These are phyloP conservation scores for Mycocalia duriaeana DNA, from an alignment of 1,284 basidiomycete genomes.

Conservation along the genomic window DNA sequence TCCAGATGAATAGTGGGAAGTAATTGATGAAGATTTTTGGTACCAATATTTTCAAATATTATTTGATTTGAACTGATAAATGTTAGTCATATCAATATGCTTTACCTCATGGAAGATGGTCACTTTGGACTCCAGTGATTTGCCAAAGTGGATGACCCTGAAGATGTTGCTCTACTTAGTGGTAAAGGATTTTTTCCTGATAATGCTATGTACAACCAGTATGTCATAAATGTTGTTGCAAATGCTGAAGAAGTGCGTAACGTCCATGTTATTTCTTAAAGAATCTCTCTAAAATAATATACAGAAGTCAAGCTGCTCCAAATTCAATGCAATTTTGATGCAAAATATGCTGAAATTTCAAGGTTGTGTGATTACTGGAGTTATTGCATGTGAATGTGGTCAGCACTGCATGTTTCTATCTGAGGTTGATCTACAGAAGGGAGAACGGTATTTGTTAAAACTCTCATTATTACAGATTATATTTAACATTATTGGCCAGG, in stretches of 20 bases:
- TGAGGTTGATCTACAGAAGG: background rate
- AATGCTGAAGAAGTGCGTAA: background rate
- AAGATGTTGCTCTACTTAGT: background rate
- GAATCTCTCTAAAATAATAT: background rate
- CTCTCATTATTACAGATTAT: background rate
- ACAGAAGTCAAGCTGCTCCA: background rate
- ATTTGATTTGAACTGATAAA: background rate
- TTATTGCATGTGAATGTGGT: background rate
- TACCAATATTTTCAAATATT: background rate
- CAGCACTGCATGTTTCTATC: background rate
- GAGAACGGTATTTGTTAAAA: background rate
- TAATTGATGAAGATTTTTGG: background rate
- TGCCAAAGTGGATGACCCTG: background rate
- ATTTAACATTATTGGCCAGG: background rate
- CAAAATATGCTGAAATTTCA: background rate
- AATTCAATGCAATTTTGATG: background rate
- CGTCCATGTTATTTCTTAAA: no score
- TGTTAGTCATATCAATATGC: background rate
- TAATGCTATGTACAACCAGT: background rate
- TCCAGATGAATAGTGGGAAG: background rate
- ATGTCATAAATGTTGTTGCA: background rate
- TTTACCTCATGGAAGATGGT: background rate
- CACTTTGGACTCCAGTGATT: background rate
- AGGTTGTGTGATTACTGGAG: background rate
- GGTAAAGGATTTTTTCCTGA: background rate